Evolutionary conservation across 768 basidiomycete species (phyloP).

Genomic region (Kwoniella europaea): DNA sequence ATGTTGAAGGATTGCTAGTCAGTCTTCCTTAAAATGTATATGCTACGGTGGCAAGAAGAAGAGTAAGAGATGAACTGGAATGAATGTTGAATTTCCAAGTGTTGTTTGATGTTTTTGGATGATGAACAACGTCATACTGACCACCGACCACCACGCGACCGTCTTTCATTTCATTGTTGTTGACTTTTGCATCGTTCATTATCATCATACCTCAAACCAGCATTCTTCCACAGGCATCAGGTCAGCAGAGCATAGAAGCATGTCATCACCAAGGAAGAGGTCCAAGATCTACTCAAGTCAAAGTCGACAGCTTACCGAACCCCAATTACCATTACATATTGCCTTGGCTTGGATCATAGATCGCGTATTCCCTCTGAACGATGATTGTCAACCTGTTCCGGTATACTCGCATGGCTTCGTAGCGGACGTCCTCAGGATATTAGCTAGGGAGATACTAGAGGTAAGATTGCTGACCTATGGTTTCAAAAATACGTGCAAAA

Average conservation of each 20-base stretch:
- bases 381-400: conserved; percentile 21
- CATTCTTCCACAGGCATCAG: background rate
- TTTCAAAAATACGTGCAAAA: background rate
- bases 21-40: background rate
- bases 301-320: conserved; percentile 27
- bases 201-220: background rate
- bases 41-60: conserved; percentile 4
- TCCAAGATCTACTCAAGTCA: conserved; percentile 6
- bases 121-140: conserved; percentile 1
- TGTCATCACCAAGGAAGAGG: conserved; percentile 27
- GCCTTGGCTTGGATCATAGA: conserved; percentile 39
- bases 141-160: conserved; percentile 23
- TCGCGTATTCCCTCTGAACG: conserved; percentile 40
- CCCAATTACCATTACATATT: conserved; percentile 36
- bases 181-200: background rate
- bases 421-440: conserved; percentile 33
- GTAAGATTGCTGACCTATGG: conserved; percentile 14
- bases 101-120: background rate
- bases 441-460: conserved; percentile 42
- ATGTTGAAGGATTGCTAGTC: background rate
- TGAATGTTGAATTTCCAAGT: background rate
- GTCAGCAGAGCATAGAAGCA: background rate
- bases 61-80: background rate
- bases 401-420: conserved; percentile 42
- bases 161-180: conserved; percentile 3